phyloP scores from a whole-genome alignment of 495 filamentous ascomycete species.

The Annulohypoxylon maeteangense region DNA sequence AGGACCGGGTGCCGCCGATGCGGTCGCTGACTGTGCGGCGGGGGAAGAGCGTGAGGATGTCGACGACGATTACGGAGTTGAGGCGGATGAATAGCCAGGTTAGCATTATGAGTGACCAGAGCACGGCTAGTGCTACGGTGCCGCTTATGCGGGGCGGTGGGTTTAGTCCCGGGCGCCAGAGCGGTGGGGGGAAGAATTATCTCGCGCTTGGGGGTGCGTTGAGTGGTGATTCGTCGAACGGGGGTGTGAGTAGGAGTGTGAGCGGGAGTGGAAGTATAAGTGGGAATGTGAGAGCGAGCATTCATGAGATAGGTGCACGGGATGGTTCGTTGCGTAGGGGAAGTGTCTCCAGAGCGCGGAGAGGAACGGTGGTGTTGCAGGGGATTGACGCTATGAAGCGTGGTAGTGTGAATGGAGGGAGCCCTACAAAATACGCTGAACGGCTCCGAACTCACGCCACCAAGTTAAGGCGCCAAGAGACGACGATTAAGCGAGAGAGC shows the following conservation, averaged over 20 bases:
- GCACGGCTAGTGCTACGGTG: slow-evolving; percentile 46
- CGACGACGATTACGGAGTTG: slow-evolving; percentile 45
- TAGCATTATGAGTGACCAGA: slow-evolving; percentile 45
- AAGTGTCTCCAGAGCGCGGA: slow-evolving; percentile 9
- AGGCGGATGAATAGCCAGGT: slow-evolving; percentile 51
- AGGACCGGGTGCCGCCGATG: slow-evolving; percentile 39
- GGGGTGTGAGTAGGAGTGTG: not conserved
- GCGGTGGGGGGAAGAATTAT: slow-evolving; percentile 44
- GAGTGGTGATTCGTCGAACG: not conserved
- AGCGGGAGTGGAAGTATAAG: not conserved
- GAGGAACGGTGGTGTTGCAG: slow-evolving; percentile 35
- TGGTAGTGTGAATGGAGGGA: not conserved
- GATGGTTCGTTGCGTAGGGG: slow-evolving; percentile 2
- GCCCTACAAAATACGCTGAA: slow-evolving; percentile 14
- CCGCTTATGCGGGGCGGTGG: slow-evolving; percentile 47
- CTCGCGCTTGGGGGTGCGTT: slow-evolving; percentile 39
- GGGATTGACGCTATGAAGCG: slow-evolving; percentile 23
- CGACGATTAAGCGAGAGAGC: slow-evolving; percentile 26
- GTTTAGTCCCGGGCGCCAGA: slow-evolving; percentile 38
- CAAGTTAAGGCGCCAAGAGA: slow-evolving; percentile 25
- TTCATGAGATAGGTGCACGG: not conserved
- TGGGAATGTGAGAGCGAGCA: not conserved
- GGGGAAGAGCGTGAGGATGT: slow-evolving; percentile 38
- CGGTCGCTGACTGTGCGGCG: slow-evolving; percentile 13
- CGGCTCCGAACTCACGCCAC: slow-evolving; percentile 22